These are phyloP conservation scores for Clavispora fructus DNA, from an alignment of 805 yeast species.

Conservation along the genomic window DNA sequence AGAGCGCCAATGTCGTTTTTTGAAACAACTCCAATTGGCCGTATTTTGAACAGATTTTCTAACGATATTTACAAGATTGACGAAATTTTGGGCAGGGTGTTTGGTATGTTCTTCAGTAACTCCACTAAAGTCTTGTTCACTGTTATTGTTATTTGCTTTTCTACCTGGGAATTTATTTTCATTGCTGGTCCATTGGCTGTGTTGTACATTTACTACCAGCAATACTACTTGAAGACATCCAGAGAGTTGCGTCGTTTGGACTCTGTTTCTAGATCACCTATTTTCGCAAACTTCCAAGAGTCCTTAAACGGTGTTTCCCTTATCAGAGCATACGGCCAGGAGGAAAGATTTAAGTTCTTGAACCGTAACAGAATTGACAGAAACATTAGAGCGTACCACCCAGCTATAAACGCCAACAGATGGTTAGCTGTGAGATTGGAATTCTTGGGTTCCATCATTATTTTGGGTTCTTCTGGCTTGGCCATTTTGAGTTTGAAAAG, in stretches of 20 bases:
- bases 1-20: conserved; percentile 94
- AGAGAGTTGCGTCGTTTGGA: conserved; percentile 81
- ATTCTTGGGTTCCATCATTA: conserved; percentile 82
- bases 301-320: conserved; percentile 71
- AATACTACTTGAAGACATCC: conserved; percentile 68
- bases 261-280: conserved; percentile 74
- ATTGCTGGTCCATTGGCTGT: conserved; percentile 65
- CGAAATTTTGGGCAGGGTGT: conserved; percentile 67
- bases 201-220: conserved; percentile 68
- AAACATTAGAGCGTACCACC: conserved; percentile 89
- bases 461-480: conserved; percentile 79
- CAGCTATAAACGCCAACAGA: conserved; percentile 87
- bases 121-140: conserved; percentile 66
- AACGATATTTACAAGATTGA: conserved; percentile 88
- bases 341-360: conserved; percentile 55
- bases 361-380: conserved; percentile 71
- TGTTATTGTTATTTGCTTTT: conserved; percentile 68
- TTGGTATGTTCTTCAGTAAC: conserved; percentile 62
- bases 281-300: conserved; percentile 81
- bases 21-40: conserved; percentile 93
- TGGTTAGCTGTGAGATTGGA: conserved; percentile 97
- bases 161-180: conserved; percentile 83
- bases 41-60: conserved; percentile 86
- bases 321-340: conserved; percentile 69
- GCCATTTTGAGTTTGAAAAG: conserved; percentile 63